Evolutionary conservation across 768 basidiomycete genomes (phyloP).

Genomic region (Hortiboletus campestris): DNA sequence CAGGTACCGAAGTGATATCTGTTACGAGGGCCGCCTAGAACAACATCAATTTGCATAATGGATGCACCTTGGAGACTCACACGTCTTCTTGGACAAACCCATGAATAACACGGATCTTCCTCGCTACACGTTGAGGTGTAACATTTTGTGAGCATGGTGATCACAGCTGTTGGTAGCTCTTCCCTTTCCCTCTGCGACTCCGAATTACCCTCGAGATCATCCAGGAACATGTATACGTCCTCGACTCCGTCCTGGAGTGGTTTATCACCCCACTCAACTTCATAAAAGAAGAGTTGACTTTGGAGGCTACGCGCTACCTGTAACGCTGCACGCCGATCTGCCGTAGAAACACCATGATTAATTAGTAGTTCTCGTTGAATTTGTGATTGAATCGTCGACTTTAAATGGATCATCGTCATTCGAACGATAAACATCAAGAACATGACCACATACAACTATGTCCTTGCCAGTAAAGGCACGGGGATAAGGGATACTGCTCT

Average conservation of each 20-base stretch:
- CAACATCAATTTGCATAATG: slow-evolving; percentile 10
- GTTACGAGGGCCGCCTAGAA: slow-evolving; percentile 24
- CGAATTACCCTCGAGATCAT: slow-evolving; percentile 68
- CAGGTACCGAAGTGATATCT: slow-evolving; percentile 19
- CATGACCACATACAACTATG: slow-evolving; percentile 68
- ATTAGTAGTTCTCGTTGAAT: slow-evolving; percentile 82
- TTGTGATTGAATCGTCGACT: slow-evolving; percentile 87
- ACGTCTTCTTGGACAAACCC: slow-evolving; percentile 66
- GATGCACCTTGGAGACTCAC: slow-evolving; percentile 35
- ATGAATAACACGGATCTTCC: slow-evolving; percentile 78
- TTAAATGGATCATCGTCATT: slow-evolving; percentile 9
- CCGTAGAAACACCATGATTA: slow-evolving; percentile 69
- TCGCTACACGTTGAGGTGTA: slow-evolving; percentile 87
- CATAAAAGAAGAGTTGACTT: slow-evolving; percentile 91
- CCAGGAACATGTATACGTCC: slow-evolving; percentile 91
- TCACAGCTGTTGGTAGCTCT: slow-evolving; percentile 84
- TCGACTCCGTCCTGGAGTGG: slow-evolving; percentile 84
- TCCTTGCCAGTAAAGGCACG: slow-evolving; percentile 93
- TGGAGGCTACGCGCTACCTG: slow-evolving; percentile 90
- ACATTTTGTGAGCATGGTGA: slow-evolving; percentile 87
- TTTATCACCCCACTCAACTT: slow-evolving; percentile 91
- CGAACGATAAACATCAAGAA: background rate
- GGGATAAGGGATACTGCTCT: slow-evolving; percentile 90
- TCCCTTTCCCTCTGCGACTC: slow-evolving; percentile 61
- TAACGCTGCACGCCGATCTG: slow-evolving; percentile 79